A percentile compares a stretch with the other conserved stretches of the same genome.
phyloP scores from a whole-genome alignment of 139 green algal species.

The Edaphochlamys debaryana region DNA sequence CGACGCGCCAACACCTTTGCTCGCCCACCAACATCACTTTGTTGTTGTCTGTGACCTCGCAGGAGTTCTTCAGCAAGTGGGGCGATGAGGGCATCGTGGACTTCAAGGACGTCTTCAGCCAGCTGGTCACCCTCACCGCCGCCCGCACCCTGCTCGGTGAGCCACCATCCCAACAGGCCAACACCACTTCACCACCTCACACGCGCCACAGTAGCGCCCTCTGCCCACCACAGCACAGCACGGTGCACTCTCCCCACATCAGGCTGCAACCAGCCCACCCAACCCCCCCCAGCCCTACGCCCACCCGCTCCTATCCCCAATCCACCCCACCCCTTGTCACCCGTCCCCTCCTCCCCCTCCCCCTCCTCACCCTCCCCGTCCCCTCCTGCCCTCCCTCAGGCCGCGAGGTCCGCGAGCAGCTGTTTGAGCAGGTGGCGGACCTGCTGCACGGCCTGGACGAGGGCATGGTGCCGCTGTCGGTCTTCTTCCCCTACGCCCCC shows the following conservation, averaged over 20 bases:
- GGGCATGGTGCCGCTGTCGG: constrained; percentile 96
- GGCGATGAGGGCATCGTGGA: constrained; percentile 88
- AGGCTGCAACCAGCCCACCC: too few relatives aligned
- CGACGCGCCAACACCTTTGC: too few relatives aligned
- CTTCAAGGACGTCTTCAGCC: constrained; percentile 86
- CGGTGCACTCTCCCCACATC: too few relatives aligned
- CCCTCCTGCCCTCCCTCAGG: constrained; percentile 64
- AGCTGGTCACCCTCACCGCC: constrained; percentile 96
- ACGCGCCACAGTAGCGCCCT: too few relatives aligned
- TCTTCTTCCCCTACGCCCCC: constrained; percentile 95
- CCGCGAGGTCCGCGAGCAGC: constrained; percentile 93
- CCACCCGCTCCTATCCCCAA: too few relatives aligned
- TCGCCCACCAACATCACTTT: too few relatives aligned
- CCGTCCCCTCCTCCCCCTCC: background rate
- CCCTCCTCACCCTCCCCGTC: background rate
- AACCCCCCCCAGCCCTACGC: too few relatives aligned
- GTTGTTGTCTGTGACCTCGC: too few relatives aligned
- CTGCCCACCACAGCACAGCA: too few relatives aligned
- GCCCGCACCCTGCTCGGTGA: constrained; percentile 89
- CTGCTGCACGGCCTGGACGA: constrained; percentile 96
- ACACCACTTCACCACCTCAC: too few relatives aligned
- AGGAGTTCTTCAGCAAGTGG: constrained; percentile 94
- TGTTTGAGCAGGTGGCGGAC: constrained; percentile 89
- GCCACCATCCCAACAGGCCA: too few relatives aligned
- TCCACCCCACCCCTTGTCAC: background rate